phyloP scores from a whole-genome alignment of 1,284 basidiomycete genomes.

The Pseudozyma thailandica region DNA sequence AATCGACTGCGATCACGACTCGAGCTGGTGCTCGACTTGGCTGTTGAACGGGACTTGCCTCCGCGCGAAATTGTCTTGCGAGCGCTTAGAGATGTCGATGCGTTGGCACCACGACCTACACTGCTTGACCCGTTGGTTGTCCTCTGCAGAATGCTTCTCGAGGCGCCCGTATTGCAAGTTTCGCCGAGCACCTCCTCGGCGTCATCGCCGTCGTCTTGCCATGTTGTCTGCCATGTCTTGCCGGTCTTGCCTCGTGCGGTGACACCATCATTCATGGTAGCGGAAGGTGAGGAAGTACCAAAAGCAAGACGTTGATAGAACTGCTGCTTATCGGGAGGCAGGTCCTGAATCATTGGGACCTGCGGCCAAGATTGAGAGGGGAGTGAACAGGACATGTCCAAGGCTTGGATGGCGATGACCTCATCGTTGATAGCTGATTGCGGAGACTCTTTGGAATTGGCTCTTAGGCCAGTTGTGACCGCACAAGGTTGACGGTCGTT shows the following conservation, averaged over 20 bases:
- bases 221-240: constrained; percentile 47
- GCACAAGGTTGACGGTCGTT: not conserved
- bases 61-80: constrained; percentile 5
- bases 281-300: constrained; percentile 5
- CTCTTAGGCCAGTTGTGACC: not conserved
- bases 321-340: constrained; percentile 32
- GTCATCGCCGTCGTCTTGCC: constrained; percentile 14
- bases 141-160: not conserved
- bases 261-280: constrained; percentile 1
- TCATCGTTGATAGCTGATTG: not conserved
- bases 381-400: constrained; percentile 28
- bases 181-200: not conserved
- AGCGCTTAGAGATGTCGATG: not conserved
- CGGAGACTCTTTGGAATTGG: constrained; percentile 5
- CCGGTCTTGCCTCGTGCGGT: constrained; percentile 27
- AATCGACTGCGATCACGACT: constrained; percentile 12
- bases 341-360: constrained; percentile 34
- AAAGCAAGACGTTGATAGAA: constrained; percentile 38
- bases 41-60: constrained; percentile 6
- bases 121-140: not conserved
- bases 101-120: constrained; percentile 12
- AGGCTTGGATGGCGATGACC: constrained; percentile 4
- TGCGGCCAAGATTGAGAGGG: constrained; percentile 17
- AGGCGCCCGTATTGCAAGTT: constrained; percentile 1
- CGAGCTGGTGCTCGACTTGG: constrained; percentile 1